A percentile compares a stretch with the other conserved stretches of the same genome.
Evolutionary conservation across 1,284 basidiomycete species (phyloP).

Genomic region (Apiotrichum veenhuisii): DNA sequence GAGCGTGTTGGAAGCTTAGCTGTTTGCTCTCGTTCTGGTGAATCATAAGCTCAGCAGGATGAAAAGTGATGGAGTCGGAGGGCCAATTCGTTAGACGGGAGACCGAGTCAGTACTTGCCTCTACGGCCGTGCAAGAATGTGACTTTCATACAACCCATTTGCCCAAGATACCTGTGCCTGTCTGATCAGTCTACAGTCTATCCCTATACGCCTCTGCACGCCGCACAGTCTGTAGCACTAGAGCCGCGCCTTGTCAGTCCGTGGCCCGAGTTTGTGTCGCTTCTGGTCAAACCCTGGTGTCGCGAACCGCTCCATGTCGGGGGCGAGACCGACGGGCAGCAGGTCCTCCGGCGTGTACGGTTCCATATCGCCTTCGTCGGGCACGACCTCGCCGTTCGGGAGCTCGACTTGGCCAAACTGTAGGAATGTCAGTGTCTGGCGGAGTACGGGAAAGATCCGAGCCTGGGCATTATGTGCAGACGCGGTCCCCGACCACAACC

Average conservation of each 20-base stretch:
- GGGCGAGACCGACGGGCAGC: conserved; percentile 41
- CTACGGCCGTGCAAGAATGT: no score
- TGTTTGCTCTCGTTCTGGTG: no score
- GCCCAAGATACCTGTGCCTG: not conserved
- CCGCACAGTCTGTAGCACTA: not conserved
- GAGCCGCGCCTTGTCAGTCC: not conserved
- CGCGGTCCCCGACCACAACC: no score
- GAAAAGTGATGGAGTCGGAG: no score
- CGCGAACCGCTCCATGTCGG: conserved; percentile 41
- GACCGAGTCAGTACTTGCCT: no score
- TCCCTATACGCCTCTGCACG: not conserved
- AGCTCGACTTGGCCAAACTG: conserved; percentile 38
- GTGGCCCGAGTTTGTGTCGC: not conserved
- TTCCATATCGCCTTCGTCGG: conserved; percentile 37
- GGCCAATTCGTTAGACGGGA: no score
- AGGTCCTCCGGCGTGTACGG: conserved; percentile 34
- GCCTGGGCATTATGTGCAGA: no score
- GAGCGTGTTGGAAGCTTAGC: no score
- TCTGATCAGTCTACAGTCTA: not conserved
- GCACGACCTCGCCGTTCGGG: conserved; percentile 41
- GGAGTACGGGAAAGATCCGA: no score
- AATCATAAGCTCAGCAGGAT: no score
- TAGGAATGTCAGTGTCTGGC: no score
- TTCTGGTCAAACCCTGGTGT: not conserved
- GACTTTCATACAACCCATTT: no score